Conservation (phyloP, 2,329 filamentous ascomycete species). For the Paecilomyces formosus region DNA sequence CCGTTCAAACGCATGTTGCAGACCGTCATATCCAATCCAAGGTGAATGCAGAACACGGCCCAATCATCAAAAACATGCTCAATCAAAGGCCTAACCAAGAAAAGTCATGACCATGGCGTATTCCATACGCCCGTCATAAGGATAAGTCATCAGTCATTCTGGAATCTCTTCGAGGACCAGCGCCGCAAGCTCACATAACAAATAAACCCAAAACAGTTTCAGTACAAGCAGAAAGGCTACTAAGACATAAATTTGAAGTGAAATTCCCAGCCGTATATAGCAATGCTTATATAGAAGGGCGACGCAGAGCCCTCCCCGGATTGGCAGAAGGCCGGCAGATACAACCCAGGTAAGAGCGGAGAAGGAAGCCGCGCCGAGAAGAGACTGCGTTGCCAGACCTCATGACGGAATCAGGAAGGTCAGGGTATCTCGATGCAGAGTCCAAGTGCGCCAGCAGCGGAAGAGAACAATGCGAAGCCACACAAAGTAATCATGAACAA, state of each 20-base stretch:
- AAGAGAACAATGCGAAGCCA: constrained; percentile 9
- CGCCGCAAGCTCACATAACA: not conserved
- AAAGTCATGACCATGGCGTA: not conserved
- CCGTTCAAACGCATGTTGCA: not conserved
- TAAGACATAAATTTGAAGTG: not conserved
- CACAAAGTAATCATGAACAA: constrained; percentile 16
- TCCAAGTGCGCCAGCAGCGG: constrained; percentile 14
- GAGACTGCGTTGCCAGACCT: constrained; percentile 16
- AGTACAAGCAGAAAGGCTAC: not conserved
- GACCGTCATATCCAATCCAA: not conserved
- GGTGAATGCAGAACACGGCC: not conserved
- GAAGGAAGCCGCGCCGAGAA: constrained; percentile 13
- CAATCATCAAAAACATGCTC: not conserved
- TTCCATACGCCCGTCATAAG: not conserved
- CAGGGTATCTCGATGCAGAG: constrained; percentile 30
- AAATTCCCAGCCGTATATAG: not conserved
- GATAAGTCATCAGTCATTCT: not conserved
- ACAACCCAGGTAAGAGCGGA: not conserved
- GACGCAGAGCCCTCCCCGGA: not conserved
- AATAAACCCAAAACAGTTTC: not conserved
- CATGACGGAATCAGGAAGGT: constrained; percentile 17
- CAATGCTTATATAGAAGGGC: not conserved
- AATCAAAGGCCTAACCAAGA: not conserved
- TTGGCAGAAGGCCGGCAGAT: not conserved
- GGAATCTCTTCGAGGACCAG: not conserved